Conservation (phyloP, 495 filamentous ascomycete species). For the Aspergillus taichungensis region DNA sequence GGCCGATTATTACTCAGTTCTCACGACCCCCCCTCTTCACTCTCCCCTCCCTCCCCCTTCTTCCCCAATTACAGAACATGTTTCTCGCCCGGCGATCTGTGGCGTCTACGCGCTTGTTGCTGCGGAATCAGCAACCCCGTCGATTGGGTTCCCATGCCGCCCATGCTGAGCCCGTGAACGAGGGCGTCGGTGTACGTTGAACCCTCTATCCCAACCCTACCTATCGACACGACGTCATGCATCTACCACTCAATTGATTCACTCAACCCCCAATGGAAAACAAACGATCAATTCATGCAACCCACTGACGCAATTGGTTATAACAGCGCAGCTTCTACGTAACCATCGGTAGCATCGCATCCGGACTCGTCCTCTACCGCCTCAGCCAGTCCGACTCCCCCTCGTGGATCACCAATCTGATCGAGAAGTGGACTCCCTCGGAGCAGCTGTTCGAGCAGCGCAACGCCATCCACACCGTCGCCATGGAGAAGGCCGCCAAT, state of each 20-base stretch:
- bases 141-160: constrained; percentile 37
- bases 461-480: constrained; percentile 53
- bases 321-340: constrained; percentile 59
- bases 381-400: constrained; percentile 35
- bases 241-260: constrained; percentile 2
- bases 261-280: constrained; percentile 4
- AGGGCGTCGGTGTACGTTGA: constrained; percentile 54
- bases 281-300: constrained; percentile 4
- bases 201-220: constrained; percentile 12
- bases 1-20: constrained; percentile 23
- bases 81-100: constrained; percentile 37
- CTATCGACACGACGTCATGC: constrained; percentile 1
- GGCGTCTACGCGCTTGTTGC: constrained; percentile 32
- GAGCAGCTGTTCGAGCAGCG: constrained; percentile 46
- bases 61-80: constrained; percentile 18
- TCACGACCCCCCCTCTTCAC: constrained; percentile 25
- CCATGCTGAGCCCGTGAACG: constrained; percentile 48
- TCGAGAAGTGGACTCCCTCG: constrained; percentile 43
- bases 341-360: constrained; percentile 48
- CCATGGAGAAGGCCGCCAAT: constrained; percentile 60
- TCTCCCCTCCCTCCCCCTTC: too few species aligned
- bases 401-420: constrained; percentile 48
- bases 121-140: constrained; percentile 36
- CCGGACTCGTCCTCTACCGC: constrained; percentile 49
- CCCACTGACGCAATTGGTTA: constrained; percentile 1